phyloP scores from a whole-genome alignment of 805 yeast genomes.

The Lipomyces orientalis region DNA sequence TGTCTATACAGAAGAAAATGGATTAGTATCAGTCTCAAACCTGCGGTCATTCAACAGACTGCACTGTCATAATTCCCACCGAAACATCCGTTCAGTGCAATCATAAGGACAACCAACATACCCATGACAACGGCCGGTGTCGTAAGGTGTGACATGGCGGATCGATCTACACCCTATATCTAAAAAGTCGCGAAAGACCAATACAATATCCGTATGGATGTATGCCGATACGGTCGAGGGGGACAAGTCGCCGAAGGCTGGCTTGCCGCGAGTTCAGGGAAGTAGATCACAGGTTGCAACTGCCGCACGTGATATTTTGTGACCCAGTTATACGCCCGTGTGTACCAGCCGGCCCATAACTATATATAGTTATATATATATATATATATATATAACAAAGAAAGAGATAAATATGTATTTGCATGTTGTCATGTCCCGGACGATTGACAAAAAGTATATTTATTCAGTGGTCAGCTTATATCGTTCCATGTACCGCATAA shows the following conservation, averaged over 20 bases:
- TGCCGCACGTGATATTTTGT: no score
- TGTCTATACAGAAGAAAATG: constrained; percentile 40
- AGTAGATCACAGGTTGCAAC: background rate
- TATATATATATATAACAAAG: background rate
- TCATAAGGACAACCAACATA: constrained; percentile 51
- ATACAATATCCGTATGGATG: background rate
- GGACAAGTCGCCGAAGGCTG: background rate
- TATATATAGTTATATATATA: no score
- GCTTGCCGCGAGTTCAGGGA: background rate
- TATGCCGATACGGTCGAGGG: background rate
- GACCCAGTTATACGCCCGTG: no score
- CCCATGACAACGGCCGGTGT: constrained; percentile 95
- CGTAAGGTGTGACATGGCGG: constrained; percentile 34
- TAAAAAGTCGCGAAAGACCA: background rate
- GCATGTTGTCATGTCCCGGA: no score
- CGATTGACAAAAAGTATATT: no score
- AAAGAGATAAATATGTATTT: no score
- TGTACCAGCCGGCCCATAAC: no score
- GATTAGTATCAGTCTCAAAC: background rate
- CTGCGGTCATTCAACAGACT: background rate
- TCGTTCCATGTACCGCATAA: no score
- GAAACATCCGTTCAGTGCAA: background rate
- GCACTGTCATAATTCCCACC: background rate
- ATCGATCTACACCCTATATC: background rate
- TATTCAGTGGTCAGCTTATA: no score